Evolutionary conservation across 2,329 filamentous ascomycete genomes (phyloP).

Genomic region (Aspergillus amoenus): DNA sequence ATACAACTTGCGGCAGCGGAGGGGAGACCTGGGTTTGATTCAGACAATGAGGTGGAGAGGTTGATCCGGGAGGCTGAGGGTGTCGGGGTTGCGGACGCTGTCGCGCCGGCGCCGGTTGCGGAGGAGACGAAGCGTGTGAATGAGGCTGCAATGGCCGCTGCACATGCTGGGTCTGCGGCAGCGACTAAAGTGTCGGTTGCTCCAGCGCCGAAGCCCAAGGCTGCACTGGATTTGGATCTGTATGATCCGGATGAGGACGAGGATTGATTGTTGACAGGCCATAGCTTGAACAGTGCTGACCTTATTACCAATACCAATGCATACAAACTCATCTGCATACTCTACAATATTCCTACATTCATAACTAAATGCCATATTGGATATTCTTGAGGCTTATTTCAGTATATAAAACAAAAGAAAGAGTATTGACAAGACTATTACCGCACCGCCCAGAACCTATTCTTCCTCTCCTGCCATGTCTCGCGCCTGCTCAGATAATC

Average conservation of each 20-base stretch:
- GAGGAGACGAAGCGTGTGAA: slow-evolving; percentile 35
- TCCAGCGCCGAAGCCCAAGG: slow-evolving; percentile 34
- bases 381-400: neutral
- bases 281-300: too few relatives aligned
- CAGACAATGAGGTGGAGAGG: slow-evolving; percentile 49
- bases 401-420: neutral
- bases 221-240: slow-evolving; percentile 44
- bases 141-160: slow-evolving; percentile 36
- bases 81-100: slow-evolving; percentile 45
- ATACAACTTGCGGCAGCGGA: slow-evolving; percentile 45
- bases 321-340: too few relatives aligned
- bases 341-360: too few relatives aligned
- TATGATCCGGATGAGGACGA: slow-evolving; percentile 50
- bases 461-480: neutral
- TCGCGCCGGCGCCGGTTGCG: slow-evolving; percentile 36
- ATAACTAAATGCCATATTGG: too few relatives aligned
- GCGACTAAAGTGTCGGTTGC: slow-evolving; percentile 17
- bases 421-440: neutral
- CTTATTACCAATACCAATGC: too few relatives aligned
- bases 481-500: neutral
- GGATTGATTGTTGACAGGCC: slow-evolving; percentile 13
- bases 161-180: slow-evolving; percentile 28
- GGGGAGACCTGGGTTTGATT: slow-evolving; percentile 56
- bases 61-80: slow-evolving; percentile 57
- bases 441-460: neutral